Percentiles rank a stretch among this genome's conserved stretches.
phyloP scores from a whole-genome alignment of 768 basidiomycete genomes.

The Lentinula boryana region DNA sequence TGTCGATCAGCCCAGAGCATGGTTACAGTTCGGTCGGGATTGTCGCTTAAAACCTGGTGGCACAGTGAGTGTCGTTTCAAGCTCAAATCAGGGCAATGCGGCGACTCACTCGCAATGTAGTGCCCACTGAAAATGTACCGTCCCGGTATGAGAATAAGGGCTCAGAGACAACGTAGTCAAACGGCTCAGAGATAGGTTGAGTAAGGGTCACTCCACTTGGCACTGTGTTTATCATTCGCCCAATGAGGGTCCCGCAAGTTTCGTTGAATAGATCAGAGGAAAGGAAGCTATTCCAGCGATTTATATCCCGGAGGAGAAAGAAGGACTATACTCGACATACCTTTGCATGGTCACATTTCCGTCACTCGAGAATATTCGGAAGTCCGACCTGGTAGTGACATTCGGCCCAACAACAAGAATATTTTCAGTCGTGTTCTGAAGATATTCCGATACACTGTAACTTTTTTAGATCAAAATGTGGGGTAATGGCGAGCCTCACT shows the following conservation, averaged over 20 bases:
- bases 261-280: conserved; percentile 23
- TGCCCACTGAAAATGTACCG: conserved; percentile 32
- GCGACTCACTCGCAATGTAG: conserved; percentile 30
- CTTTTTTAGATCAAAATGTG: neutral
- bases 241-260: conserved; percentile 33
- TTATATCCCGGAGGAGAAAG: neutral
- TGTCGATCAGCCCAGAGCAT: neutral
- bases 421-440: conserved; percentile 7
- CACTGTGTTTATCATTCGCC: conserved; percentile 43
- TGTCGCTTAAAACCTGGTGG: neutral
- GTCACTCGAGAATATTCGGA: conserved; percentile 17
- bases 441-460: conserved; percentile 8
- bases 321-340: conserved; percentile 1
- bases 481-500: neutral
- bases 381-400: conserved; percentile 14
- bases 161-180: conserved; percentile 25
- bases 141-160: conserved; percentile 27
- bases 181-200: conserved; percentile 26
- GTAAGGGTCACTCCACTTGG: conserved; percentile 36
- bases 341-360: conserved; percentile 16
- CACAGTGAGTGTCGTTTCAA: neutral
- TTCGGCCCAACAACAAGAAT: conserved; percentile 15
- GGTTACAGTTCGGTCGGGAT: neutral
- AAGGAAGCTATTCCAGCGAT: neutral
- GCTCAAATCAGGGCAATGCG: neutral